A percentile compares a stretch with the other conserved stretches of the same genome.
phyloP scores from a whole-genome alignment of 2,329 filamentous ascomycete genomes.

The Mariannaea elegans region DNA sequence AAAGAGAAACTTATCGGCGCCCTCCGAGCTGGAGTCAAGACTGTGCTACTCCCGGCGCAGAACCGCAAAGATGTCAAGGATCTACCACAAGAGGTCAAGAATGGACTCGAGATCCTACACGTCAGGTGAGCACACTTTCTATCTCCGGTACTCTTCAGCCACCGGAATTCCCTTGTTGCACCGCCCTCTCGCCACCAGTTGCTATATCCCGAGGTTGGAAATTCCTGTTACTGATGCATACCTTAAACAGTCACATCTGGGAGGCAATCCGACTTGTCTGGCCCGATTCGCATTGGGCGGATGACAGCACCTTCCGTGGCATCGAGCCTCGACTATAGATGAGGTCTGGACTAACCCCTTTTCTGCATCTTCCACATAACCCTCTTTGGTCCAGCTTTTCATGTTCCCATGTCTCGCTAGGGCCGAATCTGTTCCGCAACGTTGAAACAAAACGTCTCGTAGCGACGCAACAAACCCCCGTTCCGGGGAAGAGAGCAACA shows the following conservation, averaged over 20 bases:
- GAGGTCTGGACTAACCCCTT: neutral
- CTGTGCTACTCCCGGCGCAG: constrained; percentile 84
- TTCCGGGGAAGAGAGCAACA: constrained; percentile 15
- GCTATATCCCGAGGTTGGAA: constrained; percentile 30
- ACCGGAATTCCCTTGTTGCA: constrained; percentile 28
- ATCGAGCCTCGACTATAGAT: constrained; percentile 81
- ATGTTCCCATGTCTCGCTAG: constrained; percentile 25
- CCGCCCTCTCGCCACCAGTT: constrained; percentile 25
- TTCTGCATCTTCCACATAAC: constrained; percentile 6
- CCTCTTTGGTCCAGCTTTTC: constrained; percentile 1
- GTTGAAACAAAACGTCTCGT: constrained; percentile 37
- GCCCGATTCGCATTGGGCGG: constrained; percentile 88
- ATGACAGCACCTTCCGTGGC: constrained; percentile 71
- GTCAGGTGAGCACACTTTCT: constrained; percentile 71
- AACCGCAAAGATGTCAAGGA: constrained; percentile 95
- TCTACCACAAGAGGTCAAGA: constrained; percentile 86
- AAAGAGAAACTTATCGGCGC: constrained; percentile 99
- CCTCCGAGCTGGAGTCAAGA: constrained; percentile 91
- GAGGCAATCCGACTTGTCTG: constrained; percentile 91
- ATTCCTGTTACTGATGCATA: constrained; percentile 43
- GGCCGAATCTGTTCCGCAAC: constrained; percentile 26
- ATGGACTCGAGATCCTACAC: constrained; percentile 87
- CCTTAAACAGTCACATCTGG: constrained; percentile 79
- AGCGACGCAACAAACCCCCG: constrained; percentile 19
- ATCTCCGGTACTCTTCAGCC: constrained; percentile 21